phyloP scores from a whole-genome alignment of 306 rosid species.

The Echinosophora koreensis region DNA sequence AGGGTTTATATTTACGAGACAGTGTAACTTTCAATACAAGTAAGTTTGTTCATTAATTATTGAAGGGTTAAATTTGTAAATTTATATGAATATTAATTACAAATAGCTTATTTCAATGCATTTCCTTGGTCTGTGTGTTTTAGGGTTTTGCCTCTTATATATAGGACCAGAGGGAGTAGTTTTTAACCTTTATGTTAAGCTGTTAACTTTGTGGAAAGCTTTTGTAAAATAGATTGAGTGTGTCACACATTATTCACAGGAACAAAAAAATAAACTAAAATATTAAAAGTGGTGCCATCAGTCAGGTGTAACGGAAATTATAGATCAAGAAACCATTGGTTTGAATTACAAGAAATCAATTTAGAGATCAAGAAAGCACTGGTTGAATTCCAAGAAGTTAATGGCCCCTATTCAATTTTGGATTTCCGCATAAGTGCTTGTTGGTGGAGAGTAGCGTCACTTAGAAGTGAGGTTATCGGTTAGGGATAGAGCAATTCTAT shows the following conservation, averaged over 20 bases:
- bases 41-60: too few species aligned
- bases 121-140: too few species aligned
- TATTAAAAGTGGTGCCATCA: neutral
- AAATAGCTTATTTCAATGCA: too few species aligned
- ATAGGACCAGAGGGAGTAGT: too few species aligned
- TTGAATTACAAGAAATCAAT: too few species aligned
- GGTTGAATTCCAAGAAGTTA: neutral
- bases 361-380: too few species aligned
- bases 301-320: neutral
- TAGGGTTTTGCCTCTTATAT: too few species aligned
- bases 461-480: conserved; percentile 54
- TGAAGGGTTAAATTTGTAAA: too few species aligned
- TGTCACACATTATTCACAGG: conserved; percentile 20
- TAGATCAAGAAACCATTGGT: neutral
- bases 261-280: neutral
- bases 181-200: neutral
- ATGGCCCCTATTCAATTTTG: neutral
- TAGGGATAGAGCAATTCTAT: neutral
- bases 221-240: conserved; percentile 34
- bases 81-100: too few species aligned
- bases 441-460: conserved; percentile 52
- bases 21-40: too few species aligned
- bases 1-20: too few species aligned
- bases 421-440: conserved; percentile 9
- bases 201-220: conserved; percentile 14